These are phyloP conservation scores for Didymella sp. DNA, from an alignment of 2,329 filamentous ascomycete genomes.

Conservation along the genomic window DNA sequence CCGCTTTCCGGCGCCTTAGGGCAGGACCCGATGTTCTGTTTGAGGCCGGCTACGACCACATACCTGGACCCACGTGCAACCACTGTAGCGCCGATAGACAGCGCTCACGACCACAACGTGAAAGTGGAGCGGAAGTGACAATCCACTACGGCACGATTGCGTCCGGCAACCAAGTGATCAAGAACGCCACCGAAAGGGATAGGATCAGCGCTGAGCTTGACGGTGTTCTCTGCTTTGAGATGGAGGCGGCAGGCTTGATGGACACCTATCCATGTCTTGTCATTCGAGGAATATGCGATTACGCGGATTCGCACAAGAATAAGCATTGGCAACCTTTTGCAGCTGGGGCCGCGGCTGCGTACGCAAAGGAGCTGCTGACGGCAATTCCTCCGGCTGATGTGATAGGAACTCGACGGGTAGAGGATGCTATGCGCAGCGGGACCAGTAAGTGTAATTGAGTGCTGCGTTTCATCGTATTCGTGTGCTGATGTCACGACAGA, in stretches of 20 bases:
- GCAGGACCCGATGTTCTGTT: conserved; percentile 9
- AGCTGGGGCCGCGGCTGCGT: conserved; percentile 11
- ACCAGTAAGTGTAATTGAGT: background rate
- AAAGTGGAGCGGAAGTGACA: background rate
- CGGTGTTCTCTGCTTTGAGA: conserved; percentile 11
- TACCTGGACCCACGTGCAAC: background rate
- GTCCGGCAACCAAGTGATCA: conserved; percentile 16
- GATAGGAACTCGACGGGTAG: background rate
- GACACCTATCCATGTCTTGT: conserved; percentile 10
- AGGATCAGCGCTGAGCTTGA: conserved; percentile 18
- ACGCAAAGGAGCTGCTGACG: conserved; percentile 16
- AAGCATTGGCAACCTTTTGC: conserved; percentile 8
- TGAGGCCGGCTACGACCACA: conserved; percentile 2
- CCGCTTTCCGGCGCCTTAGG: background rate
- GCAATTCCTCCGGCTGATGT: conserved; percentile 17
- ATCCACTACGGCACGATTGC: conserved; percentile 21
- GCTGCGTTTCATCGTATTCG: background rate
- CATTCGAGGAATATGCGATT: conserved; percentile 13
- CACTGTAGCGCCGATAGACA: background rate
- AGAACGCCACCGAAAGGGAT: conserved; percentile 14
- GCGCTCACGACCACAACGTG: background rate
- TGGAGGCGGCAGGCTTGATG: conserved; percentile 11
- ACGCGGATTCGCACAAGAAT: conserved; percentile 16
- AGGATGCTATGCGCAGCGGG: background rate
- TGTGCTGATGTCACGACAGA: background rate